phyloP scores from a whole-genome alignment of 345 rosid species.

The Hibiscus mutabilis region DNA sequence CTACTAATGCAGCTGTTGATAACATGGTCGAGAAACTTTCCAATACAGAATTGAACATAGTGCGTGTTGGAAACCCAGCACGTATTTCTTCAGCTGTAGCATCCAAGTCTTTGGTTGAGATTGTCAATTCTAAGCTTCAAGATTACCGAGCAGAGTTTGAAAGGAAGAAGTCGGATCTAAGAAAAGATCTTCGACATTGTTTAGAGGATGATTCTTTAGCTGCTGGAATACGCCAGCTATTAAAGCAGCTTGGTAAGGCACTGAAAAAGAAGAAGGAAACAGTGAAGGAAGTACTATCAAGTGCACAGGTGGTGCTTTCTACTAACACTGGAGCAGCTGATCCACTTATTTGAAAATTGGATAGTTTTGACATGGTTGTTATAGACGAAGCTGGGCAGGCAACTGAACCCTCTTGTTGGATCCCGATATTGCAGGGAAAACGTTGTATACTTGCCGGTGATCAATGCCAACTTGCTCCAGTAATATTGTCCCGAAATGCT shows the following conservation, averaged over 20 bases:
- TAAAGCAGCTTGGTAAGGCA: slow-evolving; percentile 85
- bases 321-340: slow-evolving; percentile 96
- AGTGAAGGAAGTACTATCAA: slow-evolving; percentile 64
- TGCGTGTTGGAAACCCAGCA: slow-evolving; percentile 93
- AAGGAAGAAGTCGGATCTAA: slow-evolving; percentile 82
- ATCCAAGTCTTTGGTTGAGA: slow-evolving; percentile 77
- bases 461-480: slow-evolving; percentile 93
- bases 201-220: slow-evolving; percentile 88
- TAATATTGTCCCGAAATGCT: slow-evolving; percentile 78
- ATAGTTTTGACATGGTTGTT: slow-evolving; percentile 79
- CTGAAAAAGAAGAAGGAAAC: slow-evolving; percentile 86
- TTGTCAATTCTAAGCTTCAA: slow-evolving; percentile 70
- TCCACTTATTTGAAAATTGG: slow-evolving; percentile 69
- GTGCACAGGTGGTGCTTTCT: slow-evolving; percentile 87
- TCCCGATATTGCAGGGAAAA: slow-evolving; percentile 85
- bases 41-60: slow-evolving; percentile 56
- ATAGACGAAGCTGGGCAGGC: slow-evolving; percentile 98
- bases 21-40: slow-evolving; percentile 94
- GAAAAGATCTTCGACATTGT: slow-evolving; percentile 76
- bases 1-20: slow-evolving; percentile 96
- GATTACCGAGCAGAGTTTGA: slow-evolving; percentile 56
- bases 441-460: slow-evolving; percentile 92
- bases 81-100: slow-evolving; percentile 82
- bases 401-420: slow-evolving; percentile 96
- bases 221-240: slow-evolving; percentile 91